Conservation (phyloP, 2,329 filamentous ascomycete species). For the Exserohilum turcica region DNA sequence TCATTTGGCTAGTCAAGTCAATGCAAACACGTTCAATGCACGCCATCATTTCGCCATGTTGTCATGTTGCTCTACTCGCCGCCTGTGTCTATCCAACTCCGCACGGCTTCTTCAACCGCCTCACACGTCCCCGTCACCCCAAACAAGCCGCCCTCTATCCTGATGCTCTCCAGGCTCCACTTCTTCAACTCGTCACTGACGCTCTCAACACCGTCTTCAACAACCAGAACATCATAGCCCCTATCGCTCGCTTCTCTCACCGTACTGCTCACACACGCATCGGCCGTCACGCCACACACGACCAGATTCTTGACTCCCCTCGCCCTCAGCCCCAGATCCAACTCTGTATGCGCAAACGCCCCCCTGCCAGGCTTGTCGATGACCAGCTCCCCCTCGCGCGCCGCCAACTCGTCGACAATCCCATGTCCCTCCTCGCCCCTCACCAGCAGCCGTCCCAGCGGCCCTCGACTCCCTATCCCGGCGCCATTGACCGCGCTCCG, state of each 20-base stretch:
- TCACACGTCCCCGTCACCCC: constrained; percentile 29
- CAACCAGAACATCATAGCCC: constrained; percentile 59
- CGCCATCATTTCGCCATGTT: constrained; percentile 1
- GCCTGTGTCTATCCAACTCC: constrained; percentile 22
- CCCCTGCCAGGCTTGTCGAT: constrained; percentile 62
- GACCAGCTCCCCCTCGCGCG: constrained; percentile 54
- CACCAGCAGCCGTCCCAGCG: constrained; percentile 63
- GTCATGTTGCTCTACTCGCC: neutral
- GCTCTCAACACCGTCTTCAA: constrained; percentile 55
- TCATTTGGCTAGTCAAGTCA: constrained; percentile 32
- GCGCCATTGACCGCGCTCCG: constrained; percentile 59
- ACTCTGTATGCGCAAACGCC: constrained; percentile 60
- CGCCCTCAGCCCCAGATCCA: constrained; percentile 58
- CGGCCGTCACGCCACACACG: constrained; percentile 60
- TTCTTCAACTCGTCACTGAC: constrained; percentile 36
- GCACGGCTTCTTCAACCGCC: constrained; percentile 32
- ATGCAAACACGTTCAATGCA: constrained; percentile 27
- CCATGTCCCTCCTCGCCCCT: constrained; percentile 64
- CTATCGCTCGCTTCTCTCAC: constrained; percentile 62
- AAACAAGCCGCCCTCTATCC: constrained; percentile 38
- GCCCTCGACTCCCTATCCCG: constrained; percentile 60
- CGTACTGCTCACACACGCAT: constrained; percentile 61
- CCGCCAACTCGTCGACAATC: constrained; percentile 60
- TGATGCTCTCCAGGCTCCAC: constrained; percentile 37
- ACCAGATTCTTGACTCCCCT: constrained; percentile 60